Evolutionary conservation across 31 red algal genomes (phyloP).

Genomic region (Bonnemaisonia californica): DNA sequence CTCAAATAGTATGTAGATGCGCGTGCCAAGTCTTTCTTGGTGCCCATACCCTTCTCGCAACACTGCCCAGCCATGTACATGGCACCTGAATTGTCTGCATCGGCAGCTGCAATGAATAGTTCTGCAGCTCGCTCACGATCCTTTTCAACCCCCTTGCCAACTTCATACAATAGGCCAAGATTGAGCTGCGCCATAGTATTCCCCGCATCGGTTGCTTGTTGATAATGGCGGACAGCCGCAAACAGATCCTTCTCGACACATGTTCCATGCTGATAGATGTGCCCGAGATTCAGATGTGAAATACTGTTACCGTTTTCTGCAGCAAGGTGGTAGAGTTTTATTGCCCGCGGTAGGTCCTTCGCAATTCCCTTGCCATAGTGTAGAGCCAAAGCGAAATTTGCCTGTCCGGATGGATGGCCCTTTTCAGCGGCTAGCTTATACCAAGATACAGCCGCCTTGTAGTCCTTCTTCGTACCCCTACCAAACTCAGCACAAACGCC

Average conservation of each 20-base stretch:
- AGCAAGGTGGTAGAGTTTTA: constrained; percentile 11
- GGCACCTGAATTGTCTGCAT: constrained; percentile 32
- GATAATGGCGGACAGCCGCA: constrained; percentile 16
- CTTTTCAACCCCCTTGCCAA: constrained; percentile 15
- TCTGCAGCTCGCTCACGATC: constrained; percentile 16
- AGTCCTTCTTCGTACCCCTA: constrained; percentile 35
- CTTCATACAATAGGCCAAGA: constrained; percentile 19
- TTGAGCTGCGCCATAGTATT: constrained; percentile 17
- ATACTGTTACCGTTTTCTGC: constrained; percentile 6
- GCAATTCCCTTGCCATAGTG: constrained; percentile 17
- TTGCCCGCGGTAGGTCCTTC: constrained; percentile 9
- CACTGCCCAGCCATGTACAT: constrained; percentile 49
- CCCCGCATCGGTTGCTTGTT: constrained; percentile 16
- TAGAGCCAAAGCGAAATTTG: constrained; percentile 25
- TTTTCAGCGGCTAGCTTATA: constrained; percentile 33
- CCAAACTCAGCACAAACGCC: constrained; percentile 40
- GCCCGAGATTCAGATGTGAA: constrained; percentile 19
- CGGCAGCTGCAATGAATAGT: constrained; percentile 34
- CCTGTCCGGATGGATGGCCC: constrained; percentile 18
- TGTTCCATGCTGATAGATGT: constrained; percentile 23
- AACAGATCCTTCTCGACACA: constrained; percentile 10
- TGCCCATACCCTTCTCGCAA: constrained; percentile 58
- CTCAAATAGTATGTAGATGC: constrained; percentile 31
- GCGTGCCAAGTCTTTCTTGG: constrained; percentile 16
- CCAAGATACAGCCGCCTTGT: constrained; percentile 11